These are phyloP conservation scores for Blastocystis sp. DNA, from an alignment of 352 stramenopile species.

Conservation along the genomic window DNA sequence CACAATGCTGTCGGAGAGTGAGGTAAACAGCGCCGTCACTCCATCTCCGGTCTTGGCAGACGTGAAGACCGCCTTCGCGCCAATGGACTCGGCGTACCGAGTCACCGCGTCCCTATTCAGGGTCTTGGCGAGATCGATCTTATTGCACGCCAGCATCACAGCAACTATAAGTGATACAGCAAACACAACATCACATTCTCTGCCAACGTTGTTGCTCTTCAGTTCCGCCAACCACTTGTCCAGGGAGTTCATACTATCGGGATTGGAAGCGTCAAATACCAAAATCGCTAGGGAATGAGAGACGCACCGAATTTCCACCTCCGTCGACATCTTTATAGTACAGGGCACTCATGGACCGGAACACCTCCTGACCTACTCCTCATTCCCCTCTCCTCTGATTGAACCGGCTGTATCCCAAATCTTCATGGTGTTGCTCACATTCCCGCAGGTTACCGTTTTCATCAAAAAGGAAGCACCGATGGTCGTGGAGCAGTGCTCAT, in stretches of 20 bases:
- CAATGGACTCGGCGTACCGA: slow-evolving; percentile 34
- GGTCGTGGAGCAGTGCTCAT: slow-evolving; percentile 34
- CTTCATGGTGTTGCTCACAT: slow-evolving; percentile 59
- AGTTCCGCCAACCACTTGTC: slow-evolving; percentile 37
- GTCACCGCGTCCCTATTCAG: neutral
- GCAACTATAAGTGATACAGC: neutral
- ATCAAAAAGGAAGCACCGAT: slow-evolving; percentile 67
- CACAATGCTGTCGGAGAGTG: slow-evolving; percentile 50
- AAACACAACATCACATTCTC: slow-evolving; percentile 9
- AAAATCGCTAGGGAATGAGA: slow-evolving; percentile 16
- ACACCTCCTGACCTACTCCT: slow-evolving; percentile 56
- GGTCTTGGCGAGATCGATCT: slow-evolving; percentile 14
- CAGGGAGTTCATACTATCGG: slow-evolving; percentile 38
- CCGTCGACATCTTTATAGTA: slow-evolving; percentile 69
- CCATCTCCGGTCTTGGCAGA: slow-evolving; percentile 40
- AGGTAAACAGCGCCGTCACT: slow-evolving; percentile 16
- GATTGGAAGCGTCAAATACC: slow-evolving; percentile 44
- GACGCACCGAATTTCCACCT: neutral
- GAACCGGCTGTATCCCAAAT: slow-evolving; percentile 67
- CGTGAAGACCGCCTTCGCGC: slow-evolving; percentile 33
- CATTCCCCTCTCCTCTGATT: neutral
- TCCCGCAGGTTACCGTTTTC: slow-evolving; percentile 58
- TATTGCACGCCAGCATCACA: slow-evolving; percentile 53
- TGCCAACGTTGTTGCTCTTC: slow-evolving; percentile 25
- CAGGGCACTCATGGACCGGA: slow-evolving; percentile 44